phyloP scores from a whole-genome alignment of 2,329 filamentous ascomycete species.

The Chaetomium olivaceum region DNA sequence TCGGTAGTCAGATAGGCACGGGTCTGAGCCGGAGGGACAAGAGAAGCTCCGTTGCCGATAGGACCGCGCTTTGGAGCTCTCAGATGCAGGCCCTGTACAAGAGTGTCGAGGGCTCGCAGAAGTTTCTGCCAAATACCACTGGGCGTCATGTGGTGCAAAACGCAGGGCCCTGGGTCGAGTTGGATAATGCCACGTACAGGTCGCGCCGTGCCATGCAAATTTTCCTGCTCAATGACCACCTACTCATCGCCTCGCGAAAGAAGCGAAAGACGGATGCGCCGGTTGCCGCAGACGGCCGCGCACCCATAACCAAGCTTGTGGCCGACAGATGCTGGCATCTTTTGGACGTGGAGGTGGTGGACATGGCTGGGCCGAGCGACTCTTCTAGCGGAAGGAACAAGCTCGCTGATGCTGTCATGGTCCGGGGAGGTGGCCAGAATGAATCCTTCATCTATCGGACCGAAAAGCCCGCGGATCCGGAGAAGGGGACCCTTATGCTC shows the following conservation, averaged over 20 bases:
- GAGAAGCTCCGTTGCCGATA: conserved; percentile 80
- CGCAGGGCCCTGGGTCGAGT: conserved; percentile 89
- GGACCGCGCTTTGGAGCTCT: conserved; percentile 66
- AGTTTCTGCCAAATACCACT: conserved; percentile 85
- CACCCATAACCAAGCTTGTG: conserved; percentile 72
- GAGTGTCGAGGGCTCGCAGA: conserved; percentile 95
- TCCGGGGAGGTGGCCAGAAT: conserved; percentile 73
- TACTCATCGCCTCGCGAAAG: conserved; percentile 87
- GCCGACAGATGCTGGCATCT: conserved; percentile 94
- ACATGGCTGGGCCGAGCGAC: conserved; percentile 71
- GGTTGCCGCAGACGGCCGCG: conserved; percentile 48
- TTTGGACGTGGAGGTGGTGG: conserved; percentile 88
- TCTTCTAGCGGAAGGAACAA: conserved; percentile 59
- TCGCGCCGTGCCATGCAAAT: conserved; percentile 85
- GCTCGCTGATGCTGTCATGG: conserved; percentile 83
- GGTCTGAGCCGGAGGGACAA: conserved; percentile 72
- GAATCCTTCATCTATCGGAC: conserved; percentile 95
- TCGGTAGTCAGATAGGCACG: conserved; percentile 54
- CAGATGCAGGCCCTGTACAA: conserved; percentile 88
- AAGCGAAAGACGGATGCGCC: conserved; percentile 80
- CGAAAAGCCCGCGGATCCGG: conserved; percentile 73
- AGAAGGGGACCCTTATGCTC: conserved; percentile 79
- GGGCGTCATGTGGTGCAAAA: conserved; percentile 95
- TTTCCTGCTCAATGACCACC: conserved; percentile 90
- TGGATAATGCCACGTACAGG: conserved; percentile 97